Evolutionary conservation across 2,329 filamentous ascomycete species (phyloP).

Genomic region (Capronia americana): DNA sequence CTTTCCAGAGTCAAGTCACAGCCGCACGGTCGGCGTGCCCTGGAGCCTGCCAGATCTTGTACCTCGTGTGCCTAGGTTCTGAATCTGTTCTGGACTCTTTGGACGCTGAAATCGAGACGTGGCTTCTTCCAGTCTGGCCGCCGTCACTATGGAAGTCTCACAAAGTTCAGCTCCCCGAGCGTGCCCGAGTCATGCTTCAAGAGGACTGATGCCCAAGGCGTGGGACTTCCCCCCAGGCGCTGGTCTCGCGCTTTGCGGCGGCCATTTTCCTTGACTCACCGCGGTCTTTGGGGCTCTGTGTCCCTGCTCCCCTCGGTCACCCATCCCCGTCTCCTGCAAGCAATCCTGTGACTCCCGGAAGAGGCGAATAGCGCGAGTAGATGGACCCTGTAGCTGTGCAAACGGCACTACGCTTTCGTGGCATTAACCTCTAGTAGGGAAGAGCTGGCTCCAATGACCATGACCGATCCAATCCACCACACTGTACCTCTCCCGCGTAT

Average conservation of each 20-base stretch:
- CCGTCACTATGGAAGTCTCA: not conserved
- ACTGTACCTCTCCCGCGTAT: constrained; percentile 16
- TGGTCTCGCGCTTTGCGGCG: not conserved
- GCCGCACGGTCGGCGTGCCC: constrained; percentile 4
- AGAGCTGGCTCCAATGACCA: constrained; percentile 16
- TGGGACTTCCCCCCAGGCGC: not conserved
- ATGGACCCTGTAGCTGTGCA: constrained; percentile 21
- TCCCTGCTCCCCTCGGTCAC: constrained; percentile 18
- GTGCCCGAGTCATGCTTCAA: constrained; percentile 15
- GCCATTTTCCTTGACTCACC: constrained; percentile 16
- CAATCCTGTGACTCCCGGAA: constrained; percentile 4
- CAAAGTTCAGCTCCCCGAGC: not conserved
- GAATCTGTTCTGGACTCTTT: constrained; percentile 24
- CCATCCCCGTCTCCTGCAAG: constrained; percentile 16
- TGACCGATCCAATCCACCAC: constrained; percentile 24
- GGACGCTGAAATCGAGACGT: constrained; percentile 12
- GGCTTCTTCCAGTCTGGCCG: not conserved
- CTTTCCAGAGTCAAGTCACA: constrained; percentile 17
- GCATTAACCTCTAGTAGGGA: constrained; percentile 22
- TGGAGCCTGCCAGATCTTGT: constrained; percentile 12
- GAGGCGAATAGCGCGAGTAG: constrained; percentile 21
- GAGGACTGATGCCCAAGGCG: constrained; percentile 1
- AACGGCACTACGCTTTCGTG: constrained; percentile 23
- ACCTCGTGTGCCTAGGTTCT: constrained; percentile 5
- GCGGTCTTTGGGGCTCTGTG: not conserved